These are phyloP conservation scores for Ormosia emarginata DNA, from an alignment of 306 rosid species.

Conservation along the genomic window DNA sequence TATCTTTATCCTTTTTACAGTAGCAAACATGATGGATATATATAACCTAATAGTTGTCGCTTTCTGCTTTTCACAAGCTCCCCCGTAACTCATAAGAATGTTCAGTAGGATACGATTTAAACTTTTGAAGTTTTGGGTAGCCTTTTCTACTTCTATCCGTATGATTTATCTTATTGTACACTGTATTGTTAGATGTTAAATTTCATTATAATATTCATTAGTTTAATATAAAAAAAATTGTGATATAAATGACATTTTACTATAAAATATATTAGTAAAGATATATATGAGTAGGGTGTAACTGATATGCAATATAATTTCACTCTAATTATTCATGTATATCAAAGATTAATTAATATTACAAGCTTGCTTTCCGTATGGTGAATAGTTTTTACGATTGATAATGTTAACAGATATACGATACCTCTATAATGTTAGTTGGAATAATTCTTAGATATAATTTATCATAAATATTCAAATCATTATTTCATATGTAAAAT, in stretches of 20 bases:
- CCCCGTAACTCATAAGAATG: constrained; percentile 20
- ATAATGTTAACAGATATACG: no score
- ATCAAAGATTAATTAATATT: neutral
- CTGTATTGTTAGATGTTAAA: neutral
- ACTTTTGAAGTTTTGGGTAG: neutral
- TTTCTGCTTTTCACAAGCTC: constrained; percentile 16
- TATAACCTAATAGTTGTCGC: constrained; percentile 15
- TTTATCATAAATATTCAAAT: no score
- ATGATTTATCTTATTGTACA: constrained; percentile 11
- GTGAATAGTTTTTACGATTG: neutral
- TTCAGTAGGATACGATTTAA: neutral
- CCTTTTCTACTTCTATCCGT: neutral
- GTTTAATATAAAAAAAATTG: neutral
- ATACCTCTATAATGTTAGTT: neutral
- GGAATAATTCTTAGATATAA: no score
- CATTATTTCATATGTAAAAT: no score
- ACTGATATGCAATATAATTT: neutral
- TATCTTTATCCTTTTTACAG: neutral
- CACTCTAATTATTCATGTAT: neutral
- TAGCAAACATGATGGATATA: constrained; percentile 22
- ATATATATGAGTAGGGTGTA: neutral
- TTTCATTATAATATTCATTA: neutral
- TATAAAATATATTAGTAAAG: neutral
- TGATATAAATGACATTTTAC: neutral
- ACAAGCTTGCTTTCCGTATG: neutral